These are phyloP conservation scores for Corynespora cassiicola DNA, from an alignment of 2,329 filamentous ascomycete genomes.

Conservation along the genomic window DNA sequence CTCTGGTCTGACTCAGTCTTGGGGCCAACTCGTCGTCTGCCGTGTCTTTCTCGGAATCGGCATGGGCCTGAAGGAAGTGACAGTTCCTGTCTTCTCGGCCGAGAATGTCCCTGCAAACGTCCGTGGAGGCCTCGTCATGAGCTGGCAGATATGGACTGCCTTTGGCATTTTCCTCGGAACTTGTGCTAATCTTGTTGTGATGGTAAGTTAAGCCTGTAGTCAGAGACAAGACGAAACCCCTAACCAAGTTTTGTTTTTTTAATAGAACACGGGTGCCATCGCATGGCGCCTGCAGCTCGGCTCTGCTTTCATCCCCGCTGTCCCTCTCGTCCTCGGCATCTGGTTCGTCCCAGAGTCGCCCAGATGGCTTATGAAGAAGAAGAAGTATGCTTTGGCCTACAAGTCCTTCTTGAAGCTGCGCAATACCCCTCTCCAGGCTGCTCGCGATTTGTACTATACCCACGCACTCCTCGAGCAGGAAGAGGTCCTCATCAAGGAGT, in stretches of 20 bases:
- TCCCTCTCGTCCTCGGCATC: conserved; percentile 46
- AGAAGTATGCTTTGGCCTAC: conserved; percentile 46
- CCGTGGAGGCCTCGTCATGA: conserved; percentile 56
- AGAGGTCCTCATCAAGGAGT: conserved; percentile 38
- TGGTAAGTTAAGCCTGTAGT: conserved; percentile 21
- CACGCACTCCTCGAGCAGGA: conserved; percentile 46
- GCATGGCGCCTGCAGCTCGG: conserved; percentile 50
- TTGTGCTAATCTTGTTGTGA: conserved; percentile 49
- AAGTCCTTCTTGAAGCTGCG: conserved; percentile 47
- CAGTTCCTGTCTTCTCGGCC: conserved; percentile 54
- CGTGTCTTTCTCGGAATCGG: conserved; percentile 48
- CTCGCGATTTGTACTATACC: conserved; percentile 51
- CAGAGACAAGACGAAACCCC: too few relatives aligned
- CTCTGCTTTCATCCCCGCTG: conserved; percentile 47
- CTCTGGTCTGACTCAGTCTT: conserved; percentile 41
- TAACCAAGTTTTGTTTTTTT: conserved; percentile 1
- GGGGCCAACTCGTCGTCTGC: conserved; percentile 48
- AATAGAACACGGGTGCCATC: conserved; percentile 39
- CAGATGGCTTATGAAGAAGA: conserved; percentile 50
- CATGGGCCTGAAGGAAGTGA: conserved; percentile 54
- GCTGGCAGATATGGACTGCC: conserved; percentile 53
- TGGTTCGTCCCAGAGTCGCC: conserved; percentile 52
- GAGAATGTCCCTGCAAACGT: conserved; percentile 57
- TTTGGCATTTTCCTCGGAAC: conserved; percentile 56
- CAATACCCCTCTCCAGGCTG: conserved; percentile 48